Evolutionary conservation across 2,329 filamentous ascomycete species (phyloP).

Genomic region (Fusarium camptoceras): DNA sequence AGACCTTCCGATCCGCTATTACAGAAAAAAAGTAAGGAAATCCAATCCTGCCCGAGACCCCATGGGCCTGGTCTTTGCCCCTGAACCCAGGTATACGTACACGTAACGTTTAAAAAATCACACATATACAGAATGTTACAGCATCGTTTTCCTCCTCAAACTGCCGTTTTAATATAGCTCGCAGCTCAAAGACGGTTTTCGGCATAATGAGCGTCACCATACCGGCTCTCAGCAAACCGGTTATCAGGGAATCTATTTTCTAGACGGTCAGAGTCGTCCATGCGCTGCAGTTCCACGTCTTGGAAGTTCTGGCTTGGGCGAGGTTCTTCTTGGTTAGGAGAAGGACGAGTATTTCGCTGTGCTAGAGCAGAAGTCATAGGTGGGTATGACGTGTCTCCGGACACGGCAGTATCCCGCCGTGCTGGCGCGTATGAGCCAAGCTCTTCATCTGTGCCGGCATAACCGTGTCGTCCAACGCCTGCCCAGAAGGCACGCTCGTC

Average conservation of each 20-base stretch:
- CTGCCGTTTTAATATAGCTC: background rate
- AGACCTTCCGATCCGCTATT: slow-evolving; percentile 21
- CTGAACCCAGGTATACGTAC: slow-evolving; percentile 10
- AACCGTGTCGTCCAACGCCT: slow-evolving; percentile 72
- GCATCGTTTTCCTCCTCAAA: background rate
- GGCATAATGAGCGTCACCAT: slow-evolving; percentile 16
- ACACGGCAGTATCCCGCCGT: slow-evolving; percentile 42
- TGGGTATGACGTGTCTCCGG: slow-evolving; percentile 46
- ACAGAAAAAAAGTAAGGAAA: slow-evolving; percentile 9
- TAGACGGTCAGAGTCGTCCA: slow-evolving; percentile 30
- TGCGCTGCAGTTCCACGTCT: slow-evolving; percentile 50
- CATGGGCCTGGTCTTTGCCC: background rate
- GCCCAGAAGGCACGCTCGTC: slow-evolving; percentile 81
- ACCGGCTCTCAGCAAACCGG: slow-evolving; percentile 14
- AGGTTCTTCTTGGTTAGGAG: slow-evolving; percentile 16
- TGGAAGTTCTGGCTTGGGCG: slow-evolving; percentile 44
- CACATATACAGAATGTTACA: slow-evolving; percentile 11
- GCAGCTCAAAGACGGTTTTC: slow-evolving; percentile 11
- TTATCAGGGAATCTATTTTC: slow-evolving; percentile 31
- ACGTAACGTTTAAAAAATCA: slow-evolving; percentile 12
- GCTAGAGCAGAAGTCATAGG: slow-evolving; percentile 39
- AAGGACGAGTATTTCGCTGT: slow-evolving; percentile 37
- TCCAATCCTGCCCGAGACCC: background rate
- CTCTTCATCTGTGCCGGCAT: slow-evolving; percentile 58
- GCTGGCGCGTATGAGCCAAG: slow-evolving; percentile 18